These are phyloP conservation scores for Russula emetica DNA, from an alignment of 768 basidiomycete genomes.

Conservation along the genomic window DNA sequence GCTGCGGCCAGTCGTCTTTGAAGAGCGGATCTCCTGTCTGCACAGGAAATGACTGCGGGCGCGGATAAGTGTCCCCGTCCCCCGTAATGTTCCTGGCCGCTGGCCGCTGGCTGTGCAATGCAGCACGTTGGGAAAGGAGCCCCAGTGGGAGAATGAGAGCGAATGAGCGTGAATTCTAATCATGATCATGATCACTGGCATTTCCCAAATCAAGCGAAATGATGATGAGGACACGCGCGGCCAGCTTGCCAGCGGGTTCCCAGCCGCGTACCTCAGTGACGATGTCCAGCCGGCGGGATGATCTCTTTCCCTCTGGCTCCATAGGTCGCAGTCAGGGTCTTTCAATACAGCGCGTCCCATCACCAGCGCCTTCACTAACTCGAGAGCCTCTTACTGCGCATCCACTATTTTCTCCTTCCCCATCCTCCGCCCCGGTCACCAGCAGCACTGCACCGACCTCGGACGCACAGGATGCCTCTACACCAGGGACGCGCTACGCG, in stretches of 20 bases:
- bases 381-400: conserved; percentile 59
- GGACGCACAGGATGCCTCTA: conserved; percentile 21
- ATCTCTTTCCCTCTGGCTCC: conserved; percentile 48
- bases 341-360: conserved; percentile 40
- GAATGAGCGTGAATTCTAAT: background rate
- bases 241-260: background rate
- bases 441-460: conserved; percentile 25
- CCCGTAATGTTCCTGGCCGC: background rate
- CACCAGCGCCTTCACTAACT: conserved; percentile 30
- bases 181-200: background rate
- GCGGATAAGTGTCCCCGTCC: background rate
- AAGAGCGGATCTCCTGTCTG: background rate
- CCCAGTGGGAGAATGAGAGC: background rate
- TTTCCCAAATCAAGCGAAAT: conserved; percentile 5
- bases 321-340: conserved; percentile 49
- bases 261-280: conserved; percentile 19
- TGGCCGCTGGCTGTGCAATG: background rate
- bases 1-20: background rate
- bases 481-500: conserved; percentile 51
- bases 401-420: conserved; percentile 54
- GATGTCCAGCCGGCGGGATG: conserved; percentile 40
- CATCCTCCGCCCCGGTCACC: conserved; percentile 31
- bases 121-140: background rate
- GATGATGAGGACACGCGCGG: background rate
- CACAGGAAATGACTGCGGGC: background rate